Percentiles rank a stretch among this genome's conserved stretches.
Evolutionary conservation across 352 stramenopile species (phyloP).

Genomic region (Phytophthora rubi): DNA sequence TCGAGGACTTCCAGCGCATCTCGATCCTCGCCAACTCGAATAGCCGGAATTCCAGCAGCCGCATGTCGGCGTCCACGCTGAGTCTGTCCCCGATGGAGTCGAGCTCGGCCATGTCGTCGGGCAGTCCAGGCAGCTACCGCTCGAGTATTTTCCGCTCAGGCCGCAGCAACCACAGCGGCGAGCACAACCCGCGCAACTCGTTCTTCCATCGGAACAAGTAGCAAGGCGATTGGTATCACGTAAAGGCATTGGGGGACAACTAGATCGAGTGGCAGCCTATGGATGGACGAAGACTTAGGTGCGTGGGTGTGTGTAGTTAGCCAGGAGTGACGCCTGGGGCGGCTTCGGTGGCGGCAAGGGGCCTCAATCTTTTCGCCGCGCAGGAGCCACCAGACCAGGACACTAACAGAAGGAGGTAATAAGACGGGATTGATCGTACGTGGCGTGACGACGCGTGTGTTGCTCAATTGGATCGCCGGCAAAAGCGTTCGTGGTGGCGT

Average conservation of each 20-base stretch:
- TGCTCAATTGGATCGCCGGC: conserved; percentile 3
- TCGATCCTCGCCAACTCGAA: conserved; percentile 62
- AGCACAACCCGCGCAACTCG: conserved; percentile 52
- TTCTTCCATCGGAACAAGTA: conserved; percentile 76
- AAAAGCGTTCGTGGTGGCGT: conserved; percentile 18
- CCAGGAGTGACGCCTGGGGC: conserved; percentile 17
- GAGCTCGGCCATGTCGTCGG: conserved; percentile 46
- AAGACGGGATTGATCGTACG: conserved; percentile 27
- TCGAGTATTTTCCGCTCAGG: conserved; percentile 64
- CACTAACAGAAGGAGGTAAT: conserved; percentile 31
- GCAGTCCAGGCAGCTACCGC: conserved; percentile 45
- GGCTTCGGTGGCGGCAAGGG: conserved; percentile 27
- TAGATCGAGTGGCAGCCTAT: conserved; percentile 29
- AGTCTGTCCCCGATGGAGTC: conserved; percentile 59
- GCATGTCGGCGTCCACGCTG: conserved; percentile 58
- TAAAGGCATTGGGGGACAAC: conserved; percentile 16
- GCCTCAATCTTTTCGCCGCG: conserved; percentile 26
- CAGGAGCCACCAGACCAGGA: conserved; percentile 29
- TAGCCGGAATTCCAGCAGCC: conserved; percentile 41
- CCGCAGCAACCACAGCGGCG: conserved; percentile 41
- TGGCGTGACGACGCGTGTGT: conserved; percentile 16
- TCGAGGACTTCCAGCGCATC: conserved; percentile 76
- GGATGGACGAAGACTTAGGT: background rate
- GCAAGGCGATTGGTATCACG: conserved; percentile 4
- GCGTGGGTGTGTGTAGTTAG: conserved; percentile 36